These are phyloP conservation scores for Neofusicoccum sp. DNA, from an alignment of 2,329 filamentous ascomycete species.

Conservation along the genomic window DNA sequence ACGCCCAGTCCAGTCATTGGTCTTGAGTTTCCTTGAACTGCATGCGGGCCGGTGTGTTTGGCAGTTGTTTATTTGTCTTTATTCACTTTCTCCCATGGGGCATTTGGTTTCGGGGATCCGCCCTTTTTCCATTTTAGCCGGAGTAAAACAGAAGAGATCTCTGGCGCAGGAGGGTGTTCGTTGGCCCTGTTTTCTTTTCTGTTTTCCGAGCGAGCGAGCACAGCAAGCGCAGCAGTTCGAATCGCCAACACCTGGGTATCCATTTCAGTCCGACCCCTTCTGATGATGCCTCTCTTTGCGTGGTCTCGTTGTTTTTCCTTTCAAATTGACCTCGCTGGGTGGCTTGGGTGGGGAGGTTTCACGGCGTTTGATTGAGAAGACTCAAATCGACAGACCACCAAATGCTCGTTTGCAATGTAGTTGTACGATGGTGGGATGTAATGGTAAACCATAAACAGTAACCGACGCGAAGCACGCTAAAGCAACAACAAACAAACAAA, in stretches of 20 bases:
- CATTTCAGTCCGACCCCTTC: not conserved
- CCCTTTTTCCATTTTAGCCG: constrained; percentile 1
- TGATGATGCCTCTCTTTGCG: not conserved
- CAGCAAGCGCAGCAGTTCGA: constrained; percentile 12
- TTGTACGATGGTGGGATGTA: constrained; percentile 12
- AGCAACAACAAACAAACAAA: constrained; percentile 13
- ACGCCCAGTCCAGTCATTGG: not conserved
- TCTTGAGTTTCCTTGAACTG: constrained; percentile 6
- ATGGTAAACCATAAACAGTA: constrained; percentile 15
- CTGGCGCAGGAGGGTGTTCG: constrained; percentile 10
- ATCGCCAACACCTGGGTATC: constrained; percentile 7
- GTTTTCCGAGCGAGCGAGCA: constrained; percentile 6
- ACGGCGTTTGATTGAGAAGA: constrained; percentile 3
- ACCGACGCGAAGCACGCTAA: constrained; percentile 2
- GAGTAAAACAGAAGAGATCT: constrained; percentile 16
- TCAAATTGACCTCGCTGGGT: not conserved
- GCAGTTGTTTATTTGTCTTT: constrained; percentile 11
- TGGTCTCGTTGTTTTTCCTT: not conserved
- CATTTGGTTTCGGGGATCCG: not conserved
- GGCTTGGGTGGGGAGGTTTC: not conserved
- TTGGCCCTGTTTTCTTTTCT: not conserved
- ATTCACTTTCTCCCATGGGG: constrained; percentile 1
- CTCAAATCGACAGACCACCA: not conserved
- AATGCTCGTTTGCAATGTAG: constrained; percentile 13
- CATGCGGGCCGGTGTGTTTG: constrained; percentile 17